Base-by-base conservation (phyloP, 2,329 filamentous ascomycete species). In the Colletotrichum musicola region DNA sequence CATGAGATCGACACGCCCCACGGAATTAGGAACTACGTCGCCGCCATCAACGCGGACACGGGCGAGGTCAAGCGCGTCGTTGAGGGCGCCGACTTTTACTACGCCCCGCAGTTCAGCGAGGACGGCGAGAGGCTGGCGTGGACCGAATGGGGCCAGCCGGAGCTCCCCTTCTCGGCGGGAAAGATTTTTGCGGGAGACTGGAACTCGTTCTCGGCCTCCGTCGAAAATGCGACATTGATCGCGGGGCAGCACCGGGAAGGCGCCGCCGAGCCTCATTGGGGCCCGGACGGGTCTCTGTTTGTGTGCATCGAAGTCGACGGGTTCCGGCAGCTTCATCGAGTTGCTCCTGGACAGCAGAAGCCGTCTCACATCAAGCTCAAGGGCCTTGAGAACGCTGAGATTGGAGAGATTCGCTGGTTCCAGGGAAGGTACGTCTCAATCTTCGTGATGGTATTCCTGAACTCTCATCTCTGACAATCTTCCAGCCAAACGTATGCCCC, bases 61-160 rank as follows among this genome's bases (percentile, higher is more conserved):
- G 82, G 81, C 1, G 74, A 80, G 9, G 78, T 83, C 2, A 78
- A 74, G 30, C 73, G 81, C 1, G 72, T 87, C 4, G 78, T 80
- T 0, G 68, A 77, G 5, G 84, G 81, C 0, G 82, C 84, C 3
- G 86, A 88, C 72, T 88, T 88, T 59, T 88, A 87, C 72, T 82
- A 80, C 22, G 79, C 82, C 22, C 85, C 86, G 0, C 81, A 81
- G 16, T 88, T 84, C 71, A 85, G 81, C 67, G 79, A 76, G 0
- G 81, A 85, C 68, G 84, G 84, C 1, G 77, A 74, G 6, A 81
- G 79, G 57, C 71, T 87, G 27, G 80, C 76, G n/a, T 88, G 86
- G 86, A 77, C 85, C 13, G 82, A 88, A 67, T 89, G 86, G 86
- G 77, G 84, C 18, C 84, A 87, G 70, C 86, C 85, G 0, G 80